A percentile compares a stretch with the other conserved stretches of the same genome.
Conservation (phyloP, 2,329 filamentous ascomycete species). For the Scolecobasidium constrictum region DNA sequence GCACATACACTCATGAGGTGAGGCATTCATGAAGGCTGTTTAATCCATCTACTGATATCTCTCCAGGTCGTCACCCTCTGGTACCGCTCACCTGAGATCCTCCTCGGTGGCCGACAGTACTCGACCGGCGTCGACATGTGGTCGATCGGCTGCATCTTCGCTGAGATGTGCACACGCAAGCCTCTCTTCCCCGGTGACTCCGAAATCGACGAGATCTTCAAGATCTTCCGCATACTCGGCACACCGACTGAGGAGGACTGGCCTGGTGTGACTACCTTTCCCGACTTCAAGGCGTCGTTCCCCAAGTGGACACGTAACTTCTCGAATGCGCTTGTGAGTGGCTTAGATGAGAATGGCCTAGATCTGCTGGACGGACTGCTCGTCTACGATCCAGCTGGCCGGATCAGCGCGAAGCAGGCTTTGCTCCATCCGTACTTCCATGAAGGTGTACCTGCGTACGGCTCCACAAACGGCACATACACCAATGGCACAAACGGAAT, state of each 20-base stretch:
- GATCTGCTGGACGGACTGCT: constrained; percentile 62
- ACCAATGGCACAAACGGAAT: background rate
- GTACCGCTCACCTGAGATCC: constrained; percentile 85
- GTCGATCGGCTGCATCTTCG: constrained; percentile 90
- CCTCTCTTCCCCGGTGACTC: constrained; percentile 87
- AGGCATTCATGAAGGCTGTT: constrained; percentile 5
- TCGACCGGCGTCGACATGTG: constrained; percentile 94
- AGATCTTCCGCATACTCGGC: constrained; percentile 72
- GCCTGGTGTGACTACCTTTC: constrained; percentile 90
- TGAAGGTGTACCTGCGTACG: constrained; percentile 4
- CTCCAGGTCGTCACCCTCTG: constrained; percentile 76
- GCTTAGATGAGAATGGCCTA: constrained; percentile 60
- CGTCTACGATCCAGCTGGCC: constrained; percentile 75
- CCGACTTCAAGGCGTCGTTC: constrained; percentile 86
- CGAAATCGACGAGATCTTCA: constrained; percentile 90
- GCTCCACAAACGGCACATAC: background rate
- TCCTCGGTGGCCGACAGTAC: constrained; percentile 83
- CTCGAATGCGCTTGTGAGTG: constrained; percentile 50
- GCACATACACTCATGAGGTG: constrained; percentile 86
- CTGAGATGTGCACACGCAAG: constrained; percentile 92
- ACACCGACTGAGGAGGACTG: constrained; percentile 73
- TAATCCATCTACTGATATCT: constrained; percentile 12
- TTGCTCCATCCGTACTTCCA: constrained; percentile 74
- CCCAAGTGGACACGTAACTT: constrained; percentile 78
- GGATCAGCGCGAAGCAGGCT: constrained; percentile 82